A percentile compares a stretch with the other conserved stretches of the same genome.
Conservation (phyloP, 495 filamentous ascomycete genomes). For the Neurospora sp. region DNA sequence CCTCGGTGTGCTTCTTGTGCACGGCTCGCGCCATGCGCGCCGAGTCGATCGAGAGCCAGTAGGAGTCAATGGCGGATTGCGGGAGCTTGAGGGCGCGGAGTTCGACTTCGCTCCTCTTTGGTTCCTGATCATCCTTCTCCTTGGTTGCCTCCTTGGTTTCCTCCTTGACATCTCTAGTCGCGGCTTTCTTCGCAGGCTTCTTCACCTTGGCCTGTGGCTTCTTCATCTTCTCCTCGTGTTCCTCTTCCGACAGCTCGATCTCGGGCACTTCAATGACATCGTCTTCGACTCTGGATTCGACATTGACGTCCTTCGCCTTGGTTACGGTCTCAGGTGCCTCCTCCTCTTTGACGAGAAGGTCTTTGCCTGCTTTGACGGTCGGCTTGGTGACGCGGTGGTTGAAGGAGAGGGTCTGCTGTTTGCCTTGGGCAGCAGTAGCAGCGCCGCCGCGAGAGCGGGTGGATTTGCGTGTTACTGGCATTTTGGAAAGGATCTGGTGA, state of each 20-base stretch:
- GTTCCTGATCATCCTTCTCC: conserved; percentile 5
- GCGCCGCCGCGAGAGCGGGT: conserved; percentile 35
- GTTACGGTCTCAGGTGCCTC: conserved; percentile 10
- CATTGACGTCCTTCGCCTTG: neutral
- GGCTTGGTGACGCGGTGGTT: conserved; percentile 65
- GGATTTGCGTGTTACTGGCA: conserved; percentile 61
- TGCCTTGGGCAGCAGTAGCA: conserved; percentile 17
- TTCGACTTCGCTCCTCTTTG: conserved; percentile 26
- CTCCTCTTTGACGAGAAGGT: conserved; percentile 24
- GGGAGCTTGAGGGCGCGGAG: conserved; percentile 47
- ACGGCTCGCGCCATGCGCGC: conserved; percentile 41
- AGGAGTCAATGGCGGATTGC: conserved; percentile 53
- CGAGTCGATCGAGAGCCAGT: conserved; percentile 61
- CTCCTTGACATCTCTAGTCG: conserved; percentile 13
- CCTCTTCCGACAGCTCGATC: conserved; percentile 5
- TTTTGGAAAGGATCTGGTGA: conserved; percentile 22
- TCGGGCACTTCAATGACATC: neutral
- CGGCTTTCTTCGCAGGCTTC: conserved; percentile 29
- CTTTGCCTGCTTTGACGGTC: conserved; percentile 41
- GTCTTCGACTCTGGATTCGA: neutral
- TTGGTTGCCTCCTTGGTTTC: neutral
- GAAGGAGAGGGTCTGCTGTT: conserved; percentile 66
- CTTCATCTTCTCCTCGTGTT: neutral
- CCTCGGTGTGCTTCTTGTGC: conserved; percentile 53
- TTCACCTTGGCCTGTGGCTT: conserved; percentile 6